Conservation (phyloP, 2,329 filamentous ascomycete species). For the Fusarium sp. region DNA sequence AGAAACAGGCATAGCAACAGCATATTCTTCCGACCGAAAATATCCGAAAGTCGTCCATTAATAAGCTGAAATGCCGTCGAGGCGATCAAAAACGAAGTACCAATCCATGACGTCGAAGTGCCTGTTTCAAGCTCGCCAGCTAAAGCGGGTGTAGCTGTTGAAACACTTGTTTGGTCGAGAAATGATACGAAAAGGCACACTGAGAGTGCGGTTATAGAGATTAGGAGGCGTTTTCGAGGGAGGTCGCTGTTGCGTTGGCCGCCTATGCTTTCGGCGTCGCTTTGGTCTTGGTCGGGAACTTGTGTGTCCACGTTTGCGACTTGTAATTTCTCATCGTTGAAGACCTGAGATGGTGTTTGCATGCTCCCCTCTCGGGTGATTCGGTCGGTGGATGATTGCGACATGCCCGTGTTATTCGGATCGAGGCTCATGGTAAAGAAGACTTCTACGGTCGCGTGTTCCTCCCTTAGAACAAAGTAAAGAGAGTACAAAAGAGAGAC, state of each 20-base stretch:
- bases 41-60: background rate
- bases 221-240: constrained; percentile 51
- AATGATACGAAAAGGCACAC: background rate
- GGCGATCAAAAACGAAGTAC: background rate
- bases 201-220: constrained; percentile 22
- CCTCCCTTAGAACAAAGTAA: background rate
- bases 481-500: background rate
- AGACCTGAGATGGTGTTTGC: accelerated
- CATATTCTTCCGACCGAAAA: background rate
- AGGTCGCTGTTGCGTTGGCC: constrained; percentile 51
- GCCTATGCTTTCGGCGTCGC: constrained; percentile 41
- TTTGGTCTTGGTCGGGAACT: background rate
- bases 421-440: background rate
- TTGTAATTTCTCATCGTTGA: background rate
- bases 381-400: background rate
- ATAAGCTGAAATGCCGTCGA: background rate
- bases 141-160: background rate
- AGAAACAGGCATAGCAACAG: background rate
- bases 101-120: background rate
- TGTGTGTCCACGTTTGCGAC: background rate
- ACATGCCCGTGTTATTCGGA: too few species aligned
- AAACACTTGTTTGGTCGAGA: background rate
- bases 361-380: background rate
- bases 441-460: background rate
- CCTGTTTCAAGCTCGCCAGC: background rate